Percentiles rank a stretch among this genome's conserved stretches.
Conservation (phyloP, 163 green algal genomes). For the Trebouxiophyceae sp. region DNA sequence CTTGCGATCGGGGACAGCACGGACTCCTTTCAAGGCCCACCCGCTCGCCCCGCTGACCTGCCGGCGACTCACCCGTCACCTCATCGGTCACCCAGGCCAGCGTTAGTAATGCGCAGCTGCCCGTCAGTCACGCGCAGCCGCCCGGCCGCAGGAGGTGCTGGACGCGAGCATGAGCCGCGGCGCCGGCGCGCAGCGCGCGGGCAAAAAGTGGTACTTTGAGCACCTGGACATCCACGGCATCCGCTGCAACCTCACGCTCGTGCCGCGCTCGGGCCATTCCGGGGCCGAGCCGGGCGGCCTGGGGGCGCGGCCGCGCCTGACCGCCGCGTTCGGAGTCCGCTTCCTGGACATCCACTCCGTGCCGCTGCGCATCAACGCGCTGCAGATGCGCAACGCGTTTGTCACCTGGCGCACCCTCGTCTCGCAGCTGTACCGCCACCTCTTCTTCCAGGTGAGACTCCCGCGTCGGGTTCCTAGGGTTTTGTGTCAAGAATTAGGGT, state of each 20-base stretch:
- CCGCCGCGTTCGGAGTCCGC: conserved; percentile 32
- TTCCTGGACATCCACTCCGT: conserved; percentile 45
- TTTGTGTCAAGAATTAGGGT: too few relatives aligned
- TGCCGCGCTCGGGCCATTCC: conserved; percentile 9
- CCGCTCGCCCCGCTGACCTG: too few relatives aligned
- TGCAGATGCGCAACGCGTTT: conserved; percentile 43
- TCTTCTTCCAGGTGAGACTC: conserved; percentile 14
- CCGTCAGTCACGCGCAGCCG: too few relatives aligned
- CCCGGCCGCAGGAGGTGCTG: conserved; percentile 19
- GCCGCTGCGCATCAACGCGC: conserved; percentile 37
- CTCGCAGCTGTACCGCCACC: conserved; percentile 25
- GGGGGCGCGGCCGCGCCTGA: conserved; percentile 12
- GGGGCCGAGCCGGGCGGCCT: background rate
- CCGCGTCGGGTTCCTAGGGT: too few relatives aligned
- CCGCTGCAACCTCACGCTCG: conserved; percentile 35
- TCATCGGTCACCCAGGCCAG: too few relatives aligned
- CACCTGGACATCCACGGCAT: conserved; percentile 25
- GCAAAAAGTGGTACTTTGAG: conserved; percentile 31
- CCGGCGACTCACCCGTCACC: too few relatives aligned
- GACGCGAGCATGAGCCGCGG: conserved; percentile 5
- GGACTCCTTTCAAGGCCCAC: too few relatives aligned
- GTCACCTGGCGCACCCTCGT: conserved; percentile 26
- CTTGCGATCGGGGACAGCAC: too few relatives aligned
- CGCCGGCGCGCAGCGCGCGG: background rate
- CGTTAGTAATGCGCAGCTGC: too few relatives aligned